phyloP scores from a whole-genome alignment of 2,329 filamentous ascomycete species.

The Trichophyton rubrum region DNA sequence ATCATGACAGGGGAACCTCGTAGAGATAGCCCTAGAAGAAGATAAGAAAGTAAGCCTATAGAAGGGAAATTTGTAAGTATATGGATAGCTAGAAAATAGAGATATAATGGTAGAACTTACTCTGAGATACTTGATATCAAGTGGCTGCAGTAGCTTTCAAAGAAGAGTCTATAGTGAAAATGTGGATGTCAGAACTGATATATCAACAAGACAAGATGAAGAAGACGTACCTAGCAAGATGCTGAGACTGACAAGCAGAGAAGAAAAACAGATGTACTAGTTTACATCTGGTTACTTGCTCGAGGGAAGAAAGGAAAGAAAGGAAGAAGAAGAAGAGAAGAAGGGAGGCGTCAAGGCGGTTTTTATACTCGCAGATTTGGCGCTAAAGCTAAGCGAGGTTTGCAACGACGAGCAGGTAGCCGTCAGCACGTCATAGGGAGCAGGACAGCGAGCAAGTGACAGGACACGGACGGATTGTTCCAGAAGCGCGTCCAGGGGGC shows the following conservation, averaged over 20 bases:
- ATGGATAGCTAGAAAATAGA: background rate
- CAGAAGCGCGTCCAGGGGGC: background rate
- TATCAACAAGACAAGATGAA: background rate
- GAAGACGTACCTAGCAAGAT: background rate
- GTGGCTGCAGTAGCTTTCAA: background rate
- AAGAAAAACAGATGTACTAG: background rate
- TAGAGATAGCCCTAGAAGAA: slow-evolving; percentile 3
- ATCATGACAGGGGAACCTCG: slow-evolving; percentile 6
- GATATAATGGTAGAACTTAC: slow-evolving; percentile 2
- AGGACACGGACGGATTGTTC: no score
- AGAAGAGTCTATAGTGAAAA: background rate
- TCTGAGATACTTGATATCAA: slow-evolving; percentile 2
- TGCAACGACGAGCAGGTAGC: background rate
- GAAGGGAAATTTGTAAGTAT: background rate
- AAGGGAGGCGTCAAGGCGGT: background rate
- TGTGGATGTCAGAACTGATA: background rate
- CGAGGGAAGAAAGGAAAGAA: slow-evolving; percentile 4
- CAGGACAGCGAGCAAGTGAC: no score
- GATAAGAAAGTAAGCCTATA: background rate
- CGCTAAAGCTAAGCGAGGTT: slow-evolving; percentile 10
- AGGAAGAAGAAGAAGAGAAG: slow-evolving; percentile 5
- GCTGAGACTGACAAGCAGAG: background rate
- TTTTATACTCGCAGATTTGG: slow-evolving; percentile 10
- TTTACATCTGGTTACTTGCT: background rate
- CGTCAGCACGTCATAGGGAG: background rate